Percentiles rank a stretch among this genome's conserved stretches.
Evolutionary conservation across 2,329 filamentous ascomycete species (phyloP).

Genomic region (Canariomyces notabilis): DNA sequence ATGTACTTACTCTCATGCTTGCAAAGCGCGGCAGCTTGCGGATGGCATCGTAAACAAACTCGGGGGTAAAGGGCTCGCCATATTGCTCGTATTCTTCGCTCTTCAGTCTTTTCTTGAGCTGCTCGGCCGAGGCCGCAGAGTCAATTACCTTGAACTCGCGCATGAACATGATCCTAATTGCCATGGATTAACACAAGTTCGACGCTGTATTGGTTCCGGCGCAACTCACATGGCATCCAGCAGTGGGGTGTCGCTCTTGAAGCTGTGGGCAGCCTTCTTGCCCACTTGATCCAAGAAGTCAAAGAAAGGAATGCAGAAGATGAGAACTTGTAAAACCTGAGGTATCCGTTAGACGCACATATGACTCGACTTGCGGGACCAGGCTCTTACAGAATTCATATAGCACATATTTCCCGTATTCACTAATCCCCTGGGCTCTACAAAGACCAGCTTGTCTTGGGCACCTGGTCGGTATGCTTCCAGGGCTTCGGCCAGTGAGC

Average conservation of each 20-base stretch:
- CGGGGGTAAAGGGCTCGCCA: conserved; percentile 85
- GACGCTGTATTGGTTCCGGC: neutral
- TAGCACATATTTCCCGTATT: conserved; percentile 99
- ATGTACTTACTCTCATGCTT: conserved; percentile 73
- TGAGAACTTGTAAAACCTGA: conserved; percentile 88
- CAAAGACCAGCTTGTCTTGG: conserved; percentile 66
- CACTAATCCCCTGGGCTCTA: conserved; percentile 88
- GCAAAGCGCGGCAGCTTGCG: conserved; percentile 80
- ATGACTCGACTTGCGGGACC: conserved; percentile 14
- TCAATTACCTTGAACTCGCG: conserved; percentile 84
- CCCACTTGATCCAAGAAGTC: conserved; percentile 85
- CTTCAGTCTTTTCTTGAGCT: conserved; percentile 69
- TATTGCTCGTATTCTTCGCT: conserved; percentile 81
- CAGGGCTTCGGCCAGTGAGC: conserved; percentile 71
- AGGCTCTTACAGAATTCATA: conserved; percentile 88
- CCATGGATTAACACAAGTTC: conserved; percentile 9
- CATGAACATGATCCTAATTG: conserved; percentile 83
- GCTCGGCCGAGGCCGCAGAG: conserved; percentile 67
- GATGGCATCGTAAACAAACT: conserved; percentile 94
- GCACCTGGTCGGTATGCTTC: conserved; percentile 64
- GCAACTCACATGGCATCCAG: conserved; percentile 80
- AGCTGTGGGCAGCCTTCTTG: conserved; percentile 78
- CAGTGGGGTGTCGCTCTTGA: conserved; percentile 91
- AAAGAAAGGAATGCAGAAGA: conserved; percentile 93
- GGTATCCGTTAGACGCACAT: conserved; percentile 31